phyloP scores from a whole-genome alignment of 768 basidiomycete genomes.

The Hygrocybe coccinea region DNA sequence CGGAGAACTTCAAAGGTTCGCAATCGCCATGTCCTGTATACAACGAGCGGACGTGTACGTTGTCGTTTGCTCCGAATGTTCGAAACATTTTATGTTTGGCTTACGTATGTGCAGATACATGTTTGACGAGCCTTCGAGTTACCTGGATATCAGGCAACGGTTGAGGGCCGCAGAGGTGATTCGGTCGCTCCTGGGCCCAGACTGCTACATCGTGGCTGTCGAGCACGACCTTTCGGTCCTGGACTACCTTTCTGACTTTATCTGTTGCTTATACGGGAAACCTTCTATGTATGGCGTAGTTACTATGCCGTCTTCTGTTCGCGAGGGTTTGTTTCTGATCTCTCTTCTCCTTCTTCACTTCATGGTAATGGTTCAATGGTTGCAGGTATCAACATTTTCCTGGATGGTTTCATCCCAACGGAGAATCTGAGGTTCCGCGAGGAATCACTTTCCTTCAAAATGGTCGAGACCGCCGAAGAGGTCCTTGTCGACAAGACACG shows the following conservation, averaged over 20 bases:
- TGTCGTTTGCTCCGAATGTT: neutral
- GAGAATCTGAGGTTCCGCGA: conserved; percentile 98
- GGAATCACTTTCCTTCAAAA: conserved; percentile 94
- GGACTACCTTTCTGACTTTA: conserved; percentile 97
- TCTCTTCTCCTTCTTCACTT: conserved; percentile 2
- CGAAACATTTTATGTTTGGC: conserved; percentile 5
- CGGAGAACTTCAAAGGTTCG: conserved; percentile 96
- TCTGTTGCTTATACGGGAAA: conserved; percentile 97
- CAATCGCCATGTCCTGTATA: conserved; percentile 95
- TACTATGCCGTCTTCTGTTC: conserved; percentile 96
- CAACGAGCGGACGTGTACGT: conserved; percentile 92
- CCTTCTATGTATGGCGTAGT: conserved; percentile 98
- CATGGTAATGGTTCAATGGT: neutral
- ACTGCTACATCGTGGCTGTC: conserved; percentile 92
- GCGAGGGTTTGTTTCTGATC: conserved; percentile 70
- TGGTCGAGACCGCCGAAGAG: conserved; percentile 95
- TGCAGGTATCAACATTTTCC: conserved; percentile 96
- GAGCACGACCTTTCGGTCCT: conserved; percentile 98
- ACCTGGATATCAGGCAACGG: conserved; percentile 94
- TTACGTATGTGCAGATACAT: conserved; percentile 62
- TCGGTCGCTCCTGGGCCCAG: conserved; percentile 73
- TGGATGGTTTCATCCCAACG: conserved; percentile 97
- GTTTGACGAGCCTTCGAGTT: conserved; percentile 99
- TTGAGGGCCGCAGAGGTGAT: conserved; percentile 94
- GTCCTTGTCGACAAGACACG: conserved; percentile 79